Conservation (phyloP, 441 rosid species). For the Gossypium laxum region DNA sequence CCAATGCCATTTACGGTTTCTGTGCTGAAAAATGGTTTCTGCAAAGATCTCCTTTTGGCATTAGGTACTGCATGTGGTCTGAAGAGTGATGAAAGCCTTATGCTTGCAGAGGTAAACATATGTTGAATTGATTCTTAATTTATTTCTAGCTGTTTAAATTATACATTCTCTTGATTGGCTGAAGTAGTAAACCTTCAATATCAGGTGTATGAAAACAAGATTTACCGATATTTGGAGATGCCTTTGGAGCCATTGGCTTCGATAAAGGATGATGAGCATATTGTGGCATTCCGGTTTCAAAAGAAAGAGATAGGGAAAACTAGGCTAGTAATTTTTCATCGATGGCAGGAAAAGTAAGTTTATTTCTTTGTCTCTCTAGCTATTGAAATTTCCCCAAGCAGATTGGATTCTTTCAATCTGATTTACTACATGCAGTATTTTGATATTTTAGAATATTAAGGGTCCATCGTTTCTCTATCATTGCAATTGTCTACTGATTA, state of each 20-base stretch:
- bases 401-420: neutral
- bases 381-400: neutral
- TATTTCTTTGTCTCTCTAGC: neutral
- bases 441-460: neutral
- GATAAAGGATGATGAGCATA: slow-evolving; percentile 45
- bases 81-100: slow-evolving; percentile 42
- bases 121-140: slow-evolving; percentile 1
- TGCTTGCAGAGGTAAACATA: slow-evolving; percentile 47
- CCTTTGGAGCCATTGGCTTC: slow-evolving; percentile 30
- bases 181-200: slow-evolving; percentile 13
- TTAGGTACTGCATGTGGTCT: slow-evolving; percentile 49
- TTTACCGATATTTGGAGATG: slow-evolving; percentile 36
- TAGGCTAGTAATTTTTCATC: slow-evolving; percentile 57
- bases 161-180: slow-evolving; percentile 14
- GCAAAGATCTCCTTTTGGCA: slow-evolving; percentile 44
- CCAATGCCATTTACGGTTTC: slow-evolving; percentile 48
- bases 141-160: neutral
- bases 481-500: neutral
- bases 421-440: neutral
- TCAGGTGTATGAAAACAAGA: slow-evolving; percentile 39
- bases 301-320: slow-evolving; percentile 45
- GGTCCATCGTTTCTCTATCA: neutral
- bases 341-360: slow-evolving; percentile 49
- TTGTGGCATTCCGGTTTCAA: slow-evolving; percentile 53
- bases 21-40: slow-evolving; percentile 41